Evolutionary conservation across 2,329 filamentous ascomycete genomes (phyloP), one percentile per base, ranked within the genome.

Genomic region (Fusarium sp.): DNA sequence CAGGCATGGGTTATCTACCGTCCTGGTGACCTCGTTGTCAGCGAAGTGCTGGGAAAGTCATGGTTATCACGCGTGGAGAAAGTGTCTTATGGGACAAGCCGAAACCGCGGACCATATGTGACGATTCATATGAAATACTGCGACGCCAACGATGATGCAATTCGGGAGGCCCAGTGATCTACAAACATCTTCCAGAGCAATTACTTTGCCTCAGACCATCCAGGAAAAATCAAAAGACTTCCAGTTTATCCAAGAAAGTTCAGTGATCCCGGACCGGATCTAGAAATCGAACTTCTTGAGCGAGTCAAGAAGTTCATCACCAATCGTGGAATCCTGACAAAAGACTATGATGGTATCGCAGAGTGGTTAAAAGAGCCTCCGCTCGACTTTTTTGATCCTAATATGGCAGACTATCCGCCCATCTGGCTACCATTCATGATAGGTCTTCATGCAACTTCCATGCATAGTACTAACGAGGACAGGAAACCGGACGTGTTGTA

Each of bases 391-490:
- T 54, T n/a, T n/a, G 25, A 54, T 18, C 49, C 49, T 0, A 11
- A 39, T 3, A 29, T 54, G 49, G 49, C 49, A 5, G 25, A 54
- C 35, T 54, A 16, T 18, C 49, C 49, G 3, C 35, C 49, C 1
- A 9, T 54, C 1, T 54, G 49, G 49, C 15, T 54, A 0, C 49
- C 49, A 5, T 54, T 54, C 15, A 54, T 35, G 0, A 25, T 39
- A 18, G 3, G 35, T 10, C 0, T 1, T 18, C 10, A 18, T 39
- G 4, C 0, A 38, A 1, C 4, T 5, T 18, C 3, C 4, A 18
- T 0, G 5, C 3, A 10, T 11, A 4, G 0, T n/a, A 27, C 19
- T 38, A 14, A 38, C 7, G 0, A 7, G 0, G 0, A 4, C 10
- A 54, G 51, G 51, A 54, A 54, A 39, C 25, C 0, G 51, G 51